Evolutionary conservation across 192 early-diverging fungal genomes (phyloP).

Genomic region (Coemansia sp.): DNA sequence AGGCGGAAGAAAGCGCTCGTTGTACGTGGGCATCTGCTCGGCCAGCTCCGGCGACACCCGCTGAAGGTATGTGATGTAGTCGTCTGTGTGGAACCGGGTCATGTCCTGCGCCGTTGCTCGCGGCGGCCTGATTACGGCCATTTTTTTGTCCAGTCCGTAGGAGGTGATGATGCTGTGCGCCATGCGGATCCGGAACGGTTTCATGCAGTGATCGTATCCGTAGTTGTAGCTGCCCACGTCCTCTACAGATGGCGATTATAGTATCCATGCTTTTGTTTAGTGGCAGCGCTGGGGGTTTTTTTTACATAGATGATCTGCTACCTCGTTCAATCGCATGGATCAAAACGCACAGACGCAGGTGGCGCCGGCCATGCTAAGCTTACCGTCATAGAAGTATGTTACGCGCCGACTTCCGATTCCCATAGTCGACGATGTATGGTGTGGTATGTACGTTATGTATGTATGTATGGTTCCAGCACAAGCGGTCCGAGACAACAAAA

Average conservation of each 20-base stretch:
- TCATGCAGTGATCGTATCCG: constrained; percentile 95
- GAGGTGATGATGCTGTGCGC: constrained; percentile 89
- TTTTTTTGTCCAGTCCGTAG: constrained; percentile 91
- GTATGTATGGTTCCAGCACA: too few relatives aligned
- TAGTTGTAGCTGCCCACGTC: constrained; percentile 82
- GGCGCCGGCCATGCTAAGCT: not conserved
- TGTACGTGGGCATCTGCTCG: constrained; percentile 61
- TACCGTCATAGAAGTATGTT: constrained; percentile 60
- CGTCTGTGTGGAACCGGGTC: constrained; percentile 90
- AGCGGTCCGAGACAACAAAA: not conserved
- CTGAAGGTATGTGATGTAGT: constrained; percentile 87
- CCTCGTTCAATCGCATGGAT: too few relatives aligned
- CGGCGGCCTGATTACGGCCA: constrained; percentile 78
- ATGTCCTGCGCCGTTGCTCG: constrained; percentile 85
- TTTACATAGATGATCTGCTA: too few relatives aligned
- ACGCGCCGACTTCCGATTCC: constrained; percentile 38
- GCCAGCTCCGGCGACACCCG: constrained; percentile 73
- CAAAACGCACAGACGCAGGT: not conserved
- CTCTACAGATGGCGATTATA: constrained; percentile 10
- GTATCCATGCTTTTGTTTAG: too few relatives aligned
- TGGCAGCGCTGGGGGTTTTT: not conserved
- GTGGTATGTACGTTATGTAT: not conserved
- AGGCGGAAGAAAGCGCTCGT: constrained; percentile 73
- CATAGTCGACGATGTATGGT: constrained; percentile 6
- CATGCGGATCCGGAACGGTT: constrained; percentile 94